These are phyloP conservation scores for Penicillium egyptiacum DNA, from an alignment of 495 filamentous ascomycete genomes.

Conservation along the genomic window DNA sequence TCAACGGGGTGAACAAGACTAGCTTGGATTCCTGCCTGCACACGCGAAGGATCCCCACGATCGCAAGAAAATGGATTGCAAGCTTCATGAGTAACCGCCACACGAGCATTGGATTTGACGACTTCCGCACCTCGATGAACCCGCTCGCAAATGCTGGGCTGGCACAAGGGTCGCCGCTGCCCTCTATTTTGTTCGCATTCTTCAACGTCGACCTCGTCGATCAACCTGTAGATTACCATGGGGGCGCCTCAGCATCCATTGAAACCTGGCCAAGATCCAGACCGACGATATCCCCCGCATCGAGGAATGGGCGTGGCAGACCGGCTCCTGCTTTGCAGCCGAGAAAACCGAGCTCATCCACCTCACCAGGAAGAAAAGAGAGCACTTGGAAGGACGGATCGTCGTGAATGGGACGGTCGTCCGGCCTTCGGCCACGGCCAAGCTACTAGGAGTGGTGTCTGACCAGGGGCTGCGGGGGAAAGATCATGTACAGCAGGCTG, in stretches of 20 bases:
- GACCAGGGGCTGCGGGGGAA: too few species aligned
- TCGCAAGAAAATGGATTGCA: constrained; percentile 21
- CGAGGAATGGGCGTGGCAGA: too few species aligned
- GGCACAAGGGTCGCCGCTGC: constrained; percentile 29
- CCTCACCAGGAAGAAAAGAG: too few species aligned
- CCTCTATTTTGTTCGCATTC: constrained; percentile 29
- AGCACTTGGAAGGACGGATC: too few species aligned
- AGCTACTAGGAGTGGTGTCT: too few species aligned
- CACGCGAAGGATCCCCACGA: constrained; percentile 20
- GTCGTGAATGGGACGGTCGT: too few species aligned
- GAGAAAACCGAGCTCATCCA: too few species aligned
- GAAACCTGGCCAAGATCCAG: too few species aligned
- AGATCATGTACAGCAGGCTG: too few species aligned
- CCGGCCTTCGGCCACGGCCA: too few species aligned
- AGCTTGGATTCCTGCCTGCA: constrained; percentile 23
- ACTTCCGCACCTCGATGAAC: constrained; percentile 16
- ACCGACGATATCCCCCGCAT: too few species aligned
- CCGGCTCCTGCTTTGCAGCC: too few species aligned
- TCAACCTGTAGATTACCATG: constrained; percentile 19
- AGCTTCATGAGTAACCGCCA: constrained; percentile 29
- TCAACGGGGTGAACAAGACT: constrained; percentile 22
- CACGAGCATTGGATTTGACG: constrained; percentile 11
- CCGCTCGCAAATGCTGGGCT: constrained; percentile 26
- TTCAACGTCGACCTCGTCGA: constrained; percentile 33
- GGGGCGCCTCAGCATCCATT: constrained; percentile 21